Evolutionary conservation across 768 basidiomycete species (phyloP), one percentile per base, ranked within the genome.

Genomic region (Amanita polypyramis): DNA sequence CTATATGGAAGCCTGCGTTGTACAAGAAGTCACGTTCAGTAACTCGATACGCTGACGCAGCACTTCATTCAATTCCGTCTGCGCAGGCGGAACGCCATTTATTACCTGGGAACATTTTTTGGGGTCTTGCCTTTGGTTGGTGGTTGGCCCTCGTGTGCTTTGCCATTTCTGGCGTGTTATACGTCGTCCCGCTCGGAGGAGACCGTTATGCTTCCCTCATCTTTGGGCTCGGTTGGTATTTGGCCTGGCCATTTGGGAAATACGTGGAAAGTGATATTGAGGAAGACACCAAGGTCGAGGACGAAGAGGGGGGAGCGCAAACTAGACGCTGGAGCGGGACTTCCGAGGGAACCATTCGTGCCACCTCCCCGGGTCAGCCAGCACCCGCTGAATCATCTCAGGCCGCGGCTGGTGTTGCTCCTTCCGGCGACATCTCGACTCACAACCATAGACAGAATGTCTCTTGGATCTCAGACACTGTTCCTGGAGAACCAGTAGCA

Each of bases 1-100:
- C 91, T 33, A 97, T 99, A 61, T 99, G 96, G 96, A 99, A 99
- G 64, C 96, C 96, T 17, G 96, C 96, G 0, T 65, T 99, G 50
- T 99, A 99, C 80, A 93, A 94, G 67, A 99, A 99, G 62, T 86
- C 88, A 27, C 84, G 96, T 27, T 90, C 94, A 2, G 89, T 99
- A 57, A 97, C 94, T 42, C 89, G 95, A 43, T 80, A 92, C 66
- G 96, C 96, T 32, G 96, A 99, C 63, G 82, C 87, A 50, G 96
- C 88, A 0, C 77, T 99, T 3, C 96, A 99, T 61, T 78, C 86
- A 10, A 75, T 89, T 25, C 96, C 96, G 1, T 95, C 91, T 15
- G 86, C 91, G 2, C 88, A 92, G 52, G 92, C 89, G 2, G 92
- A 95, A 58, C 81, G 91, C 23, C 95, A 97, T 66, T 73, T 97